phyloP scores from a whole-genome alignment of 768 basidiomycete genomes.

The Crucibulum laeve region DNA sequence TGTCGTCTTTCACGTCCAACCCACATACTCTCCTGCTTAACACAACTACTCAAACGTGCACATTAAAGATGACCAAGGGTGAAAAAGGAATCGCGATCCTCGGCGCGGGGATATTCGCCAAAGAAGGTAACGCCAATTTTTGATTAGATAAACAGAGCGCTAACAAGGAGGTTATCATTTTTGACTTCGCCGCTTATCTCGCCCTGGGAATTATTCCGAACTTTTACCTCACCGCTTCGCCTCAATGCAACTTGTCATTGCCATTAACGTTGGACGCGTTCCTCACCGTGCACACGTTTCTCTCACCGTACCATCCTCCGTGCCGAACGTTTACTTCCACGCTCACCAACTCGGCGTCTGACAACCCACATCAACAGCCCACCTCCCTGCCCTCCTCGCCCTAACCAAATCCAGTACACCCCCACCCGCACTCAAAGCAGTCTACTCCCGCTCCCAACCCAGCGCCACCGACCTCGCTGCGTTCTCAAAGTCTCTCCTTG shows the following conservation, averaged over 20 bases:
- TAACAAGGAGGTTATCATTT: too few relatives aligned
- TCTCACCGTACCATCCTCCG: too few relatives aligned
- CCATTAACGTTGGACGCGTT: too few relatives aligned
- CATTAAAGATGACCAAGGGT: background rate
- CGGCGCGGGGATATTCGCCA: slow-evolving; percentile 77
- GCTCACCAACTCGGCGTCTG: too few relatives aligned
- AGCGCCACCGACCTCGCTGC: slow-evolving; percentile 51
- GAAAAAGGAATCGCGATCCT: slow-evolving; percentile 64
- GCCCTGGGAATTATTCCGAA: slow-evolving; percentile 5
- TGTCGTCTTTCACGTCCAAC: too few relatives aligned
- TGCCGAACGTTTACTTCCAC: too few relatives aligned
- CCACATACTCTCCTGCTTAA: background rate
- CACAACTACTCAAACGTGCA: slow-evolving; percentile 16
- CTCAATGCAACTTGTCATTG: too few relatives aligned
- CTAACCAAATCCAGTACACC: slow-evolving; percentile 45
- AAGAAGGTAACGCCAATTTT: too few relatives aligned
- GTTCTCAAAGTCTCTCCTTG: too few relatives aligned
- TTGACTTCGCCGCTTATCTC: too few relatives aligned
- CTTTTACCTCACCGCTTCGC: slow-evolving; percentile 11
- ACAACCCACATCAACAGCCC: slow-evolving; percentile 40
- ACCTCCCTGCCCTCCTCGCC: slow-evolving; percentile 69
- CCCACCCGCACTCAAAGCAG: slow-evolving; percentile 49
- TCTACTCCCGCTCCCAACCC: slow-evolving; percentile 76
- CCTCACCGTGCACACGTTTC: too few relatives aligned
- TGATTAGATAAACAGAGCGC: too few relatives aligned